phyloP scores from a whole-genome alignment of 257 asterid species.

The Solanum neorickii region DNA sequence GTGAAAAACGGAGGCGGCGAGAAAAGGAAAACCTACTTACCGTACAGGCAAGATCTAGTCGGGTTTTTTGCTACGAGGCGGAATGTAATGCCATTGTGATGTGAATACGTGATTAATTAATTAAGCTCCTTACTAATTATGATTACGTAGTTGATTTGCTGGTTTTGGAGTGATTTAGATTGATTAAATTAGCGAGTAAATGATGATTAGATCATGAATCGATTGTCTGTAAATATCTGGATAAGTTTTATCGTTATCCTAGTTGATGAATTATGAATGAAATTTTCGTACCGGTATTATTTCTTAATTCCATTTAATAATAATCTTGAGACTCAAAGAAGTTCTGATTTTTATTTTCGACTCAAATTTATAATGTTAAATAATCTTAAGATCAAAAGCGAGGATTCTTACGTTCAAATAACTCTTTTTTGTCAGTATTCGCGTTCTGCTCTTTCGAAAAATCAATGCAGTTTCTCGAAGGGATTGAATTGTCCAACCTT shows the following conservation, averaged over 20 bases:
- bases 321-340: not conserved
- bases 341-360: no score
- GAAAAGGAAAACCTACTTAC: slow-evolving; percentile 40
- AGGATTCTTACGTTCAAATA: no score
- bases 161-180: not conserved
- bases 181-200: not conserved
- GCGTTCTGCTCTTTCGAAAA: not conserved
- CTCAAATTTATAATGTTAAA: no score
- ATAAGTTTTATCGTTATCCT: not conserved
- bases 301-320: not conserved
- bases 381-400: no score
- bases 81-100: slow-evolving; percentile 10
- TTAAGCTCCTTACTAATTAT: not conserved
- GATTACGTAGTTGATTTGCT: not conserved
- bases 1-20: slow-evolving; percentile 4
- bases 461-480: not conserved
- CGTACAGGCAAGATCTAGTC: slow-evolving; percentile 53
- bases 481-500: not conserved
- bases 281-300: not conserved
- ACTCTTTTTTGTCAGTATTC: no score
- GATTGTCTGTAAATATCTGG: not conserved
- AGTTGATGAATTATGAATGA: not conserved
- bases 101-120: not conserved
- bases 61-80: slow-evolving; percentile 43
- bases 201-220: not conserved